Evolutionary conservation across 306 rosid species (phyloP).

Genomic region (Cyclanthera cordifolia): DNA sequence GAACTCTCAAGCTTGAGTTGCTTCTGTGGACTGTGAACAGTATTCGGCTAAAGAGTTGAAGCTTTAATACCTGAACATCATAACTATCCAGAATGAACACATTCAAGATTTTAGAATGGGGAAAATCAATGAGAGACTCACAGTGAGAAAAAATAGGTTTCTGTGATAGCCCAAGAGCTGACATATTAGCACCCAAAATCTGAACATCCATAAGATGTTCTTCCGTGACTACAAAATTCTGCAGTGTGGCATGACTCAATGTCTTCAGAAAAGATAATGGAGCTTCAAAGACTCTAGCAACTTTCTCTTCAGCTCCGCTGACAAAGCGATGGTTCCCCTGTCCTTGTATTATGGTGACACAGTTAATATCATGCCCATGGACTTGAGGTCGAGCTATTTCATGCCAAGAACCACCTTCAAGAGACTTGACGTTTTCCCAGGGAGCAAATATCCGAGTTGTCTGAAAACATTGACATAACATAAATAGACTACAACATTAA

Average conservation of each 20-base stretch:
- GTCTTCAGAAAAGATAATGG: conserved; percentile 82
- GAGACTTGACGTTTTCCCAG: conserved; percentile 51
- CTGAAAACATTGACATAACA: conserved; percentile 36
- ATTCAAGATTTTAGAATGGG: not conserved
- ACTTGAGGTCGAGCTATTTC: conserved; percentile 94
- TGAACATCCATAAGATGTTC: conserved; percentile 53
- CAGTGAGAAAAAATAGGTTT: conserved; percentile 83
- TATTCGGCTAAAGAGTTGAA: not conserved
- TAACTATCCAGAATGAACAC: not conserved
- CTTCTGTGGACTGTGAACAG: not conserved
- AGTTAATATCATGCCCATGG: conserved; percentile 92
- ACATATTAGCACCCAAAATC: conserved; percentile 98
- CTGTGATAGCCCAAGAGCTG: conserved; percentile 95
- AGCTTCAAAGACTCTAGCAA: conserved; percentile 94
- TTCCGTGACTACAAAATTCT: conserved; percentile 33
- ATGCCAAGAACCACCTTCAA: conserved; percentile 48
- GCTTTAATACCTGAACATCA: not conserved
- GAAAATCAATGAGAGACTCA: conserved; percentile 22
- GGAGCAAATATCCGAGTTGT: conserved; percentile 78
- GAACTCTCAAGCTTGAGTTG: not conserved
- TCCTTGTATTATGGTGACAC: conserved; percentile 54
- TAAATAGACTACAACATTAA: not conserved
- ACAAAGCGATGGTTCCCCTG: conserved; percentile 88
- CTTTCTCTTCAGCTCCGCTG: conserved; percentile 96
- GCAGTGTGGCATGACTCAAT: conserved; percentile 54